Conservation (phyloP, 2,329 filamentous ascomycete species). For the Alternaria brassicicola region DNA sequence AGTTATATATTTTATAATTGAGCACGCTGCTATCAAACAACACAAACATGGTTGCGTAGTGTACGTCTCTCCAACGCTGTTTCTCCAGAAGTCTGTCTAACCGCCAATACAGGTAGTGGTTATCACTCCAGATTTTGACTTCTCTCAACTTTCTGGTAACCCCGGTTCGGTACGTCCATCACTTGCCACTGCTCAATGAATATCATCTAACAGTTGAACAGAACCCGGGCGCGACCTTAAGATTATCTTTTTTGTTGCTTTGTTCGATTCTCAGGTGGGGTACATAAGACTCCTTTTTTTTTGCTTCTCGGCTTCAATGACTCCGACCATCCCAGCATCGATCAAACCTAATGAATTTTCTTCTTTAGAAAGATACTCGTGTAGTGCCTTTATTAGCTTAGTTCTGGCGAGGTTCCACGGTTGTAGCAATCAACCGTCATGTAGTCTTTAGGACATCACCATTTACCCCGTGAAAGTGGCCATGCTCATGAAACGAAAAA, state of each 20-base stretch:
- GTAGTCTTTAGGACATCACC: fast-evolving
- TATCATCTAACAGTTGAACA: neutral
- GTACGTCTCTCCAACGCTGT: neutral
- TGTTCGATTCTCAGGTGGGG: neutral
- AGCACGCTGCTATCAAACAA: slow-evolving; percentile 1
- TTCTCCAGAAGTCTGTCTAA: slow-evolving; percentile 3
- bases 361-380: too few species aligned
- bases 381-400: too few species aligned
- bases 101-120: slow-evolving; percentile 13
- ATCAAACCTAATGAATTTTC: too few species aligned
- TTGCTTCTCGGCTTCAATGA: too few species aligned
- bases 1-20: too few species aligned
- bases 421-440: neutral
- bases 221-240: slow-evolving; percentile 13
- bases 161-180: slow-evolving; percentile 9
- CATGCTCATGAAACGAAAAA: neutral
- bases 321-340: too few species aligned
- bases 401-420: too few species aligned
- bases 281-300: neutral
- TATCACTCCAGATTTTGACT: slow-evolving; percentile 22
- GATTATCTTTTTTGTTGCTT: neutral
- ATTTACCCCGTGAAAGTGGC: neutral
- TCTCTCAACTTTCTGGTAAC: slow-evolving; percentile 12
- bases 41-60: slow-evolving; percentile 11
- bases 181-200: neutral